Percentiles rank a stretch among this genome's conserved stretches.
phyloP scores from a whole-genome alignment of 1,139 yeast species.

The Candida sp. region DNA sequence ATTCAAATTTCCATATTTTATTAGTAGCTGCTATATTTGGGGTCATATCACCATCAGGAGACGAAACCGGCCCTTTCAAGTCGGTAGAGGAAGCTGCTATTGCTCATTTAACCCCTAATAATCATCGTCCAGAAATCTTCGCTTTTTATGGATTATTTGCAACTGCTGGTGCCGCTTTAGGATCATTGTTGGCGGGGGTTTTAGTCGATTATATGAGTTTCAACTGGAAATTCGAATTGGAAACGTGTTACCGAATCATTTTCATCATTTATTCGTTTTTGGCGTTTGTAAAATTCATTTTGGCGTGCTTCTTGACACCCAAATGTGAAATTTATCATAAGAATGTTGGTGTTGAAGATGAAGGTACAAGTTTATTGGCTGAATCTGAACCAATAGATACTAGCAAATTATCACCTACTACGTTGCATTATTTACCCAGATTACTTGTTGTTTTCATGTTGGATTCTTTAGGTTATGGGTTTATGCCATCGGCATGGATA shows the following conservation, averaged over 20 bases:
- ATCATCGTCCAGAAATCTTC: conserved; percentile 69
- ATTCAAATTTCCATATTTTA: conserved; percentile 49
- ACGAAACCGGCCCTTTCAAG: conserved; percentile 91
- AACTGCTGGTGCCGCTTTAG: conserved; percentile 73
- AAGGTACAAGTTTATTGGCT: conserved; percentile 1
- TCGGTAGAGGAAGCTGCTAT: conserved; percentile 84
- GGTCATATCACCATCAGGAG: conserved; percentile 87
- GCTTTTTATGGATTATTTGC: conserved; percentile 70
- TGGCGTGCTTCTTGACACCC: conserved; percentile 52
- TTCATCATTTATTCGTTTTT: conserved; percentile 57
- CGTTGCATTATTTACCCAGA: conserved; percentile 33
- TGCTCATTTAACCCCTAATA: conserved; percentile 72
- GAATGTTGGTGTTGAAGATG: conserved; percentile 3
- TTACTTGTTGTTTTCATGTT: conserved; percentile 56
- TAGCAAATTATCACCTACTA: conserved; percentile 25
- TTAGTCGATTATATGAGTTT: conserved; percentile 44
- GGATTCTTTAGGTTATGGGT: conserved; percentile 86
- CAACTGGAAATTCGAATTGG: conserved; percentile 24
- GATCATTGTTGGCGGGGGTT: conserved; percentile 65
- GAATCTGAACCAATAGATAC: conserved; percentile 6
- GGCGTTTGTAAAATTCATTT: conserved; percentile 52
- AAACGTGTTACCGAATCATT: conserved; percentile 51
- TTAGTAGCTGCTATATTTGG: conserved; percentile 55
- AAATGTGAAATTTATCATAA: conserved; percentile 45
- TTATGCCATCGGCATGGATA: conserved; percentile 86